Conservation (phyloP, 768 basidiomycete species). For the Mycena belliarum region DNA sequence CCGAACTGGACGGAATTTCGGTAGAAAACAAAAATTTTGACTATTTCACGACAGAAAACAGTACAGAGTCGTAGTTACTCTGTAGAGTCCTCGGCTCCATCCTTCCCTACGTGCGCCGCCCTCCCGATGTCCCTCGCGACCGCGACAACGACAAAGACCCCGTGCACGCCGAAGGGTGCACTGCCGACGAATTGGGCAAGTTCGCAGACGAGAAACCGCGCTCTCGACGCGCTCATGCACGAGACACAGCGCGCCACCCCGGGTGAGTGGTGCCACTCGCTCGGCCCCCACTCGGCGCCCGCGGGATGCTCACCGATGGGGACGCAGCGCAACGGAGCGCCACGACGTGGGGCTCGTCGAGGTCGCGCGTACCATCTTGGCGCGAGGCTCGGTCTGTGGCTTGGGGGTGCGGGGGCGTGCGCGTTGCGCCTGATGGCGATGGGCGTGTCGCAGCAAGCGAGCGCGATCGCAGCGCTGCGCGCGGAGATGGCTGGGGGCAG, state of each 20-base stretch:
- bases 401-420: not conserved
- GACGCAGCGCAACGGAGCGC: not conserved
- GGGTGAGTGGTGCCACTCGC: not conserved
- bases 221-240: slow-evolving; percentile 11
- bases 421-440: slow-evolving; percentile 1
- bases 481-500: not conserved
- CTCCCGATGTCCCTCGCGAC: not conserved
- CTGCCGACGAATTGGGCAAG: too few relatives aligned
- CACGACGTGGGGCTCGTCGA: slow-evolving; percentile 1
- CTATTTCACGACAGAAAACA: too few relatives aligned
- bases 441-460: slow-evolving; percentile 13
- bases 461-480: slow-evolving; percentile 15
- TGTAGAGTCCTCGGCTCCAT: too few relatives aligned
- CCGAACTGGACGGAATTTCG: too few relatives aligned
- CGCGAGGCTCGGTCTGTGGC: not conserved
- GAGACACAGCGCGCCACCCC: slow-evolving; percentile 3
- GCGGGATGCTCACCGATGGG: not conserved
- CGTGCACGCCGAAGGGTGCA: not conserved
- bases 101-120: not conserved
- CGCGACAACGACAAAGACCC: not conserved
- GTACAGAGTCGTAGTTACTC: too few relatives aligned
- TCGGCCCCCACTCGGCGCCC: too few relatives aligned
- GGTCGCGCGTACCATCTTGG: not conserved
- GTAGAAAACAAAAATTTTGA: too few relatives aligned
- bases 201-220: slow-evolving; percentile 16